phyloP scores from a whole-genome alignment of 805 yeast species.

The Ogataea paraovalis region DNA sequence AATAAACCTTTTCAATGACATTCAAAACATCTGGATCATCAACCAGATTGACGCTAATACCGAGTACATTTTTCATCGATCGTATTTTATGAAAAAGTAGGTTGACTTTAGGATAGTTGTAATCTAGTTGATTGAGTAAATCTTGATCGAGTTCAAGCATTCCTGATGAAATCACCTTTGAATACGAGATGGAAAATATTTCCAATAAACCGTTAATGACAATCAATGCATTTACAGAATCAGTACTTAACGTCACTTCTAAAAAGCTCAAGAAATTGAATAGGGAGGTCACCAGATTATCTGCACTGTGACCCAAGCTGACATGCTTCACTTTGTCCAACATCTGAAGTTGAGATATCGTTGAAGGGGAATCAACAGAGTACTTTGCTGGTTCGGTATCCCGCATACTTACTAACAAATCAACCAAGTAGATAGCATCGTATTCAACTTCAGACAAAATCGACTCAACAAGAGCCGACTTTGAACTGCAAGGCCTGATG shows the following conservation, averaged over 20 bases:
- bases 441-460: neutral
- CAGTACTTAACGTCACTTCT: conserved; percentile 2
- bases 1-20: neutral
- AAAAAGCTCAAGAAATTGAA: conserved; percentile 9
- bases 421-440: neutral
- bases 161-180: conserved; percentile 10
- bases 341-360: conserved; percentile 4
- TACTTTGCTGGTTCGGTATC: no score
- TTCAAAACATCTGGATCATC: conserved; percentile 21
- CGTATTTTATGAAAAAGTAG: conserved; percentile 4
- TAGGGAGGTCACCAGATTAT: conserved; percentile 2
- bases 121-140: neutral
- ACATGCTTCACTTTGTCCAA: conserved; percentile 7
- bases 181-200: conserved; percentile 19
- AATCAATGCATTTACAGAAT: conserved; percentile 2
- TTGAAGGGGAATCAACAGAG: neutral
- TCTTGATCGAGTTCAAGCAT: neutral
- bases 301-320: neutral
- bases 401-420: neutral
- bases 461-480: neutral
- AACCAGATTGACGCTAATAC: conserved; percentile 1
- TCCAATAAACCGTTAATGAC: conserved; percentile 26
- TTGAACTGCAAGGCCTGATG: neutral
- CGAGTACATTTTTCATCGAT: neutral
- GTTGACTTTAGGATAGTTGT: neutral